phyloP scores from a whole-genome alignment of 2,329 filamentous ascomycete genomes.

The Aspergillus pseudoglaucus region DNA sequence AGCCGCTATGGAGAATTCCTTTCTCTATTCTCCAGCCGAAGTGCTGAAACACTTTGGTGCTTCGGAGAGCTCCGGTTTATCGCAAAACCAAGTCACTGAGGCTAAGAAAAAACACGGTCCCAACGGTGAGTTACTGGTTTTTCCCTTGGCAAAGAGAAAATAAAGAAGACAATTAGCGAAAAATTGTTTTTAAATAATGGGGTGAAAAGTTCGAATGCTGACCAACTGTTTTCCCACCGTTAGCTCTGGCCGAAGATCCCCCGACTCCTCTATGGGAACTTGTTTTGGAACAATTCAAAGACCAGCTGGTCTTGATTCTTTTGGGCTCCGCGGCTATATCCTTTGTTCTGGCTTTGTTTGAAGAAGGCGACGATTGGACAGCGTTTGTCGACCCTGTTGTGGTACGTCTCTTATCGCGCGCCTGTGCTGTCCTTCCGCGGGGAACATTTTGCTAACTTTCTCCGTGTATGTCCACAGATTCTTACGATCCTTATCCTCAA shows the following conservation, averaged over 20 bases:
- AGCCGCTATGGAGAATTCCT: slow-evolving; percentile 48
- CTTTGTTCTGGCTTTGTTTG: slow-evolving; percentile 86
- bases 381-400: slow-evolving; percentile 95
- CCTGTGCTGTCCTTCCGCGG: not conserved
- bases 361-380: slow-evolving; percentile 89
- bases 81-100: slow-evolving; percentile 42
- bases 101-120: slow-evolving; percentile 46
- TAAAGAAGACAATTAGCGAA: too few relatives aligned
- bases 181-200: not conserved
- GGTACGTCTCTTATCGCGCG: slow-evolving; percentile 51
- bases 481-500: slow-evolving; percentile 95
- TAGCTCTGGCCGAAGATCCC: slow-evolving; percentile 77
- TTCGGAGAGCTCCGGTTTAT: slow-evolving; percentile 45
- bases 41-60: slow-evolving; percentile 49
- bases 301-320: slow-evolving; percentile 93
- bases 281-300: slow-evolving; percentile 97
- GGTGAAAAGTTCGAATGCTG: not conserved
- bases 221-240: not conserved
- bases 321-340: slow-evolving; percentile 89
- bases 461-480: slow-evolving; percentile 52
- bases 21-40: slow-evolving; percentile 43
- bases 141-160: too few relatives aligned
- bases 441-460: slow-evolving; percentile 11
- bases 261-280: slow-evolving; percentile 95
- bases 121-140: slow-evolving; percentile 42